A percentile compares a stretch with the other conserved stretches of the same genome.
Evolutionary conservation across 2,329 filamentous ascomycete genomes (phyloP).

Genomic region (Ceratocystis ficicola): DNA sequence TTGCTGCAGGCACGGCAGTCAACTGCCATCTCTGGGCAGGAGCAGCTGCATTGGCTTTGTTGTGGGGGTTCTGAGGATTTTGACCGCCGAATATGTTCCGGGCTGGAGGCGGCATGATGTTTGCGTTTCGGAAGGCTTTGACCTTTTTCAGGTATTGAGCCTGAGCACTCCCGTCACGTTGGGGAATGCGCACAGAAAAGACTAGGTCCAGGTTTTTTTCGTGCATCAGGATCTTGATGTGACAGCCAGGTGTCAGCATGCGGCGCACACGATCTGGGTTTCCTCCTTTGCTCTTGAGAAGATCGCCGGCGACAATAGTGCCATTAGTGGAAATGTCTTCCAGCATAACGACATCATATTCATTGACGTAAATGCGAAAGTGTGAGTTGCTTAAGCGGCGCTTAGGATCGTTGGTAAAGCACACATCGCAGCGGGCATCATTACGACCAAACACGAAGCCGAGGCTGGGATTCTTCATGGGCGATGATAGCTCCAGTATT

Average conservation of each 20-base stretch:
- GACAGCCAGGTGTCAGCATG: slow-evolving; percentile 59
- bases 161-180: slow-evolving; percentile 53
- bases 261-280: slow-evolving; percentile 35
- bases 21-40: not conserved
- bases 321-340: slow-evolving; percentile 95
- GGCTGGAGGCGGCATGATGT: slow-evolving; percentile 15
- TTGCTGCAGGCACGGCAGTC: slow-evolving; percentile 25
- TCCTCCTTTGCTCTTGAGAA: slow-evolving; percentile 41
- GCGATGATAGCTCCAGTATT: slow-evolving; percentile 66
- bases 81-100: slow-evolving; percentile 13
- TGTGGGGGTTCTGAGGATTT: not conserved
- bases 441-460: slow-evolving; percentile 88
- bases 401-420: slow-evolving; percentile 51
- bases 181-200: slow-evolving; percentile 78
- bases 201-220: slow-evolving; percentile 48
- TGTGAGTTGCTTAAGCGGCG: slow-evolving; percentile 86
- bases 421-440: slow-evolving; percentile 55
- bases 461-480: slow-evolving; percentile 51
- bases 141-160: slow-evolving; percentile 58
- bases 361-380: slow-evolving; percentile 84
- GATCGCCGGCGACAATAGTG: slow-evolving; percentile 65
- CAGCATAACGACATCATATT: slow-evolving; percentile 77
- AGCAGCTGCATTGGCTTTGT: not conserved
- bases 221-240: slow-evolving; percentile 56
- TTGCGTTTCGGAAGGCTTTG: slow-evolving; percentile 41